Percentiles rank a stretch among this genome's conserved stretches.
Conservation (phyloP, 768 basidiomycete species). For the Basidioascus undulatus region DNA sequence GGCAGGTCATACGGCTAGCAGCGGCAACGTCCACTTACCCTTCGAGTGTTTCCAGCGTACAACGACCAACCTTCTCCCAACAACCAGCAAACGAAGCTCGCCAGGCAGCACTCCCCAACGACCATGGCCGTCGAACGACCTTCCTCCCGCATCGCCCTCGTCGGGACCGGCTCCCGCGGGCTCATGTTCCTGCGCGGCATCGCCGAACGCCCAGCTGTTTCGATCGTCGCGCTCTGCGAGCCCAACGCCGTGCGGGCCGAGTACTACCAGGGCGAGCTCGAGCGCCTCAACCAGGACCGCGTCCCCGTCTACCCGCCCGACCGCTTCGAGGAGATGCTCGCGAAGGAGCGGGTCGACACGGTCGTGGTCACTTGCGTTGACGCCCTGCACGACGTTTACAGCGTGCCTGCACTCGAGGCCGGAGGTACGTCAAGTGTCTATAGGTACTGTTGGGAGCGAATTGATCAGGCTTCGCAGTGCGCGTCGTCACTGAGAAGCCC, state of each 20-base stretch:
- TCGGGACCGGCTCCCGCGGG: conserved; percentile 24
- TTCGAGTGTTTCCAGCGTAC: too few relatives aligned
- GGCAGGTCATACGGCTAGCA: too few relatives aligned
- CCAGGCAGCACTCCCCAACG: too few relatives aligned
- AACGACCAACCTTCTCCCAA: too few relatives aligned
- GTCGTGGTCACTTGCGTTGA: conserved; percentile 29
- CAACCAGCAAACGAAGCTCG: too few relatives aligned
- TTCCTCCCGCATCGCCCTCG: conserved; percentile 23
- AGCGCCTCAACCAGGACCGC: conserved; percentile 19
- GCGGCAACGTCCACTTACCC: too few relatives aligned
- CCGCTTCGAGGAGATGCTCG: conserved; percentile 25
- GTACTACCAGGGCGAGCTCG: conserved; percentile 25
- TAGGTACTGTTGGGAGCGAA: not conserved
- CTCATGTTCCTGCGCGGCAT: conserved; percentile 28
- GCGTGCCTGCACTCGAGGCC: conserved; percentile 23
- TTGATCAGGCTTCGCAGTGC: conserved; percentile 15
- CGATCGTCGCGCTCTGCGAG: conserved; percentile 27
- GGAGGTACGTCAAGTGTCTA: conserved; percentile 18
- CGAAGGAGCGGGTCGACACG: conserved; percentile 25
- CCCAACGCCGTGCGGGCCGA: conserved; percentile 25
- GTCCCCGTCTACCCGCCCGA: conserved; percentile 24
- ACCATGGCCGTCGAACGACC: too few relatives aligned
- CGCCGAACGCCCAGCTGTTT: conserved; percentile 22
- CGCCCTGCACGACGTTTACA: conserved; percentile 26
- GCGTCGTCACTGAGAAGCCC: conserved; percentile 31